These are phyloP conservation scores for Neurospora sp. DNA, from an alignment of 495 filamentous ascomycete species.

Conservation along the genomic window DNA sequence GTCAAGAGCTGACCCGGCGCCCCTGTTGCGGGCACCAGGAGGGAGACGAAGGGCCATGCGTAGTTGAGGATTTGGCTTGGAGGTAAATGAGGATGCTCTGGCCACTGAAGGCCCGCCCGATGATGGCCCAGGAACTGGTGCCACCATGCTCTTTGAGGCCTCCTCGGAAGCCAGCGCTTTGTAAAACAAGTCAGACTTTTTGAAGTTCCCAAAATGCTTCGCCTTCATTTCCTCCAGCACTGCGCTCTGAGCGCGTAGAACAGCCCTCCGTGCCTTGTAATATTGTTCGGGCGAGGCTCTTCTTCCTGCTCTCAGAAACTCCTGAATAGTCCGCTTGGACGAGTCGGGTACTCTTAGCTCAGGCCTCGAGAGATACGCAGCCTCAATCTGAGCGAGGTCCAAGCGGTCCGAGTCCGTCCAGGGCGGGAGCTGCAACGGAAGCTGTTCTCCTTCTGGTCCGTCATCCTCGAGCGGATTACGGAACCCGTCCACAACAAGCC, in stretches of 20 bases:
- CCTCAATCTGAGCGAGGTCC: slow-evolving; percentile 82
- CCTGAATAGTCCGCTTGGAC: slow-evolving; percentile 56
- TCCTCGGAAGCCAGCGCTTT: slow-evolving; percentile 91
- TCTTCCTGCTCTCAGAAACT: slow-evolving; percentile 68
- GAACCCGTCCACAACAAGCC: slow-evolving; percentile 95
- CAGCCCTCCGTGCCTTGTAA: slow-evolving; percentile 67
- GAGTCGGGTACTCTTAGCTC: slow-evolving; percentile 68
- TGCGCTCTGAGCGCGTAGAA: slow-evolving; percentile 71
- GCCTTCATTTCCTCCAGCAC: slow-evolving; percentile 76
- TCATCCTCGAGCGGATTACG: slow-evolving; percentile 95
- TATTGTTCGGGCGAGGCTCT: slow-evolving; percentile 73
- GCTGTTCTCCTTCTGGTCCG: slow-evolving; percentile 52
- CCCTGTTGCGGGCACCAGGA: slow-evolving; percentile 16
- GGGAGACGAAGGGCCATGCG: slow-evolving; percentile 29
- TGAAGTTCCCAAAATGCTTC: slow-evolving; percentile 74
- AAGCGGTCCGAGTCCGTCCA: slow-evolving; percentile 82
- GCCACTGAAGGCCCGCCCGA: slow-evolving; percentile 18
- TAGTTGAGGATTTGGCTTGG: slow-evolving; percentile 30
- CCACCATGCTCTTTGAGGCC: slow-evolving; percentile 39
- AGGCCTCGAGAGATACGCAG: slow-evolving; percentile 71
- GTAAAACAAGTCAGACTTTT: slow-evolving; percentile 84
- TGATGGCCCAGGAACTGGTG: neutral
- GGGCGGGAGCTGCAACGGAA: slow-evolving; percentile 47
- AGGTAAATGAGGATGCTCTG: slow-evolving; percentile 22
- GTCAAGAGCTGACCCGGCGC: slow-evolving; percentile 38